Base-by-base conservation (phyloP, 441 rosid genomes). In the Lepidium campestre region DNA sequence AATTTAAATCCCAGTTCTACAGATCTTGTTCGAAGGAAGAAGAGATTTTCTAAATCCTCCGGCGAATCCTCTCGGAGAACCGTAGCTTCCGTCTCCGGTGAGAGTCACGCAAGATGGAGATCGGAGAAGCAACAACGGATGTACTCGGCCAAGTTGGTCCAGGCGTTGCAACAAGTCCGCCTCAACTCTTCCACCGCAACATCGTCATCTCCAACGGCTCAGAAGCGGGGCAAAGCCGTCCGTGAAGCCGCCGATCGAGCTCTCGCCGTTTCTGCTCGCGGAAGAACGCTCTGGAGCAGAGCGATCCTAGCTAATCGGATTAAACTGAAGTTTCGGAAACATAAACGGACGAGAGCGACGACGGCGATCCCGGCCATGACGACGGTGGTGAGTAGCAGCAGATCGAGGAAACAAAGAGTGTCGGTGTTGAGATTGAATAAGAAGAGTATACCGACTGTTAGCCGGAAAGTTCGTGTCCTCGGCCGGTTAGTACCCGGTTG, bases 401-500 rank as follows among this genome's bases (percentile, higher is more conserved):
- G 90, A 66, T 70, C 80, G 72, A 87, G 73, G 79, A 89, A 83
- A 78, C 79, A 79, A 69, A 84, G 84, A 76, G 70, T 89, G 42
- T 81, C 90, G 69, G 84, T 87, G 32, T 62, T 70, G 70, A 68
- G 83, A 80, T 66, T 86, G 82, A 89, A 72, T 64, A 78, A 77
- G 22, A 89, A 83, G 85, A 78, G 82, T 50, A 14, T 82, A 29
- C 93, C 91, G 52, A 70, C 84, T 10, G 86, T 91, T 9, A 93
- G 87, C 78, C 70, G 88, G 73, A 93, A 91, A 81, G 92, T 84
- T 17, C 81, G 86, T 47, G 72, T 83, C 14, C 91, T 93, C 5
- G 96, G 99, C 42, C 84, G 93, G 73, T 67, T 94, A 72, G 94
- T 94, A 49, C 99, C 99, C 15, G 99, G 99, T 65, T 94, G 99